Percentiles rank a stretch among this genome's conserved stretches.
Conservation (phyloP, 768 basidiomycete genomes). For the Mycena indigotica region DNA sequence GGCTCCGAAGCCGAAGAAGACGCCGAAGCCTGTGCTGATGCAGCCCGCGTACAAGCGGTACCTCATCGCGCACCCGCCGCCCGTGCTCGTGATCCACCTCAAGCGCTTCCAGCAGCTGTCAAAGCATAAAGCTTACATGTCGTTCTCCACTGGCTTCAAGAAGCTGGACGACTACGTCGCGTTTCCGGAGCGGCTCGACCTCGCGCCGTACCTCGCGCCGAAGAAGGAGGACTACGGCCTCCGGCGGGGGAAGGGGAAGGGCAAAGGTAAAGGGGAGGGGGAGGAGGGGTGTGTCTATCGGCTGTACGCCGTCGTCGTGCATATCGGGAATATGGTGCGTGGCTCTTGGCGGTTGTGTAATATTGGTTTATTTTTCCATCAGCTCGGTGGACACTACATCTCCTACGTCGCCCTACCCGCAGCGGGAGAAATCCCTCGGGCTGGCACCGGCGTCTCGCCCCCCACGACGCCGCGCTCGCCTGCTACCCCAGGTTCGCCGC, state of each 20-base stretch:
- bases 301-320: conserved; percentile 81
- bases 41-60: conserved; percentile 93
- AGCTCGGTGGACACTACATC: conserved; percentile 90
- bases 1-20: conserved; percentile 23
- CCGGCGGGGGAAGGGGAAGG: conserved; percentile 33
- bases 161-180: conserved; percentile 90
- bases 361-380: conserved; percentile 12
- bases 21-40: conserved; percentile 65
- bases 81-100: conserved; percentile 87
- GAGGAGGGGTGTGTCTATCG: conserved; percentile 59
- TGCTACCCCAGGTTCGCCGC: conserved; percentile 11
- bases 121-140: conserved; percentile 56
- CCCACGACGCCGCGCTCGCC: conserved; percentile 5
- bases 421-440: conserved; percentile 6
- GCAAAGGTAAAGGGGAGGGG: conserved; percentile 31
- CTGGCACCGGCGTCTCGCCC: background rate
- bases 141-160: conserved; percentile 74
- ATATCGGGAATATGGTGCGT: conserved; percentile 85
- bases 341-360: conserved; percentile 6
- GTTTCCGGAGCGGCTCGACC: conserved; percentile 85
- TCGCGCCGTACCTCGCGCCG: conserved; percentile 86
- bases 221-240: conserved; percentile 70
- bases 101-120: conserved; percentile 91
- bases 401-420: conserved; percentile 79
- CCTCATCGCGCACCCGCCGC: conserved; percentile 82